A percentile compares a stretch with the other conserved stretches of the same genome.
Conservation (phyloP, 1,284 basidiomycete species). For the Ustilago xerochloae region DNA sequence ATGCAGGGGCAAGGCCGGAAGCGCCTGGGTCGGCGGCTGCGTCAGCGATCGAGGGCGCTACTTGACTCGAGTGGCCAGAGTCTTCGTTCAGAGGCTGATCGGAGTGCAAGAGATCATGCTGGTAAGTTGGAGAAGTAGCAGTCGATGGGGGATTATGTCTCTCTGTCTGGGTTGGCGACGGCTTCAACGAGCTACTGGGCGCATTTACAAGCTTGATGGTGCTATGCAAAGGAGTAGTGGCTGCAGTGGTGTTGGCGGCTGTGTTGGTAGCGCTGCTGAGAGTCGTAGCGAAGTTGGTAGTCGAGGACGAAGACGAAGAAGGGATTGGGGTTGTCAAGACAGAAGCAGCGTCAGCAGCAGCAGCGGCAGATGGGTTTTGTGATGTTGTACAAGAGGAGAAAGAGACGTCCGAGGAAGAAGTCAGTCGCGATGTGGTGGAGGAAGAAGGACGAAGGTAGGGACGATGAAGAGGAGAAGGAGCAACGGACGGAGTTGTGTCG, state of each 20-base stretch:
- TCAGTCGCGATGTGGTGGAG: no score
- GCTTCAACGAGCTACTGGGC: not conserved
- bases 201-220: slow-evolving; percentile 9
- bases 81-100: slow-evolving; percentile 1
- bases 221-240: slow-evolving; percentile 22
- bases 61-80: not conserved
- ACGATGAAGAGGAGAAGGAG: not conserved
- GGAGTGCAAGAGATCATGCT: slow-evolving; percentile 8
- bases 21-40: not conserved
- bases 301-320: slow-evolving; percentile 20
- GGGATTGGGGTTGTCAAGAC: not conserved
- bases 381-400: slow-evolving; percentile 2
- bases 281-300: slow-evolving; percentile 12
- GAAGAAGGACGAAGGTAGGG: slow-evolving; percentile 1
- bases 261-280: slow-evolving; percentile 3
- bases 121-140: not conserved
- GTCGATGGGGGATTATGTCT: not conserved
- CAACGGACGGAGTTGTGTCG: slow-evolving; percentile 6
- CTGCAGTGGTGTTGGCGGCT: slow-evolving; percentile 12
- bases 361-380: not conserved
- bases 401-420: no score
- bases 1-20: not conserved
- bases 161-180: not conserved
- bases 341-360: slow-evolving; percentile 3
- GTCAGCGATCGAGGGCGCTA: not conserved